These are phyloP conservation scores for Podospora sp. DNA, from an alignment of 495 filamentous ascomycete species.

Conservation along the genomic window DNA sequence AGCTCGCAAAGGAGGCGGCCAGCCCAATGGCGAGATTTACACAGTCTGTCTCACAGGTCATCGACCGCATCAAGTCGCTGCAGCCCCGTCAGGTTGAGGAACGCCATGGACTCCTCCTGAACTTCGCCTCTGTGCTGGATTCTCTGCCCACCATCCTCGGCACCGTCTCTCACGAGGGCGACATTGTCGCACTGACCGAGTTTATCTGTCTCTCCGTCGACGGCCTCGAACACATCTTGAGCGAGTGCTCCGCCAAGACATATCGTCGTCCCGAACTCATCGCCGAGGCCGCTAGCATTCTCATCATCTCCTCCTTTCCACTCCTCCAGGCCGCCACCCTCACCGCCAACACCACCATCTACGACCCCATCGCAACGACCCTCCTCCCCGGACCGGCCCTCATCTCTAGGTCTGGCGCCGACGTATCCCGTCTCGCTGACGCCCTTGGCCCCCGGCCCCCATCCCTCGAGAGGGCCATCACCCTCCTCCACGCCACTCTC, in stretches of 20 bases:
- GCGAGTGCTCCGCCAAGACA: constrained; percentile 39
- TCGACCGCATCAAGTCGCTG: constrained; percentile 49
- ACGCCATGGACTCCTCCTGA: constrained; percentile 67
- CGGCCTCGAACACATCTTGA: constrained; percentile 37
- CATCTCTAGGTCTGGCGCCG: constrained; percentile 16
- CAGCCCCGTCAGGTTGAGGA: constrained; percentile 65
- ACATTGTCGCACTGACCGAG: constrained; percentile 6
- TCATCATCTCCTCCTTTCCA: constrained; percentile 53
- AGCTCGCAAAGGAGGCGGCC: constrained; percentile 30
- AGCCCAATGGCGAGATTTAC: constrained; percentile 35
- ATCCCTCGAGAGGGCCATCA: constrained; percentile 17
- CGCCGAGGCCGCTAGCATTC: constrained; percentile 62
- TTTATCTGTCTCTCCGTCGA: constrained; percentile 24
- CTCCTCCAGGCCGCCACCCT: constrained; percentile 37
- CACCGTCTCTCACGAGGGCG: not conserved
- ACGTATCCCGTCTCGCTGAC: constrained; percentile 25
- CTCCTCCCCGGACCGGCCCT: constrained; percentile 30
- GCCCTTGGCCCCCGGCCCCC: constrained; percentile 16
- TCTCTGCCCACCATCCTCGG: constrained; percentile 32
- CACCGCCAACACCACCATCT: not conserved
- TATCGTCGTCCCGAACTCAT: constrained; percentile 70
- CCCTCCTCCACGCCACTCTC: constrained; percentile 36
- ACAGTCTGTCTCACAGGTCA: constrained; percentile 37
- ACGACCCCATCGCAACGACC: not conserved
- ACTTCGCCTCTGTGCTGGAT: constrained; percentile 54